Percentiles rank a stretch among this genome's conserved stretches.
phyloP scores from a whole-genome alignment of 768 basidiomycete genomes.

The Leccinum arenicola region DNA sequence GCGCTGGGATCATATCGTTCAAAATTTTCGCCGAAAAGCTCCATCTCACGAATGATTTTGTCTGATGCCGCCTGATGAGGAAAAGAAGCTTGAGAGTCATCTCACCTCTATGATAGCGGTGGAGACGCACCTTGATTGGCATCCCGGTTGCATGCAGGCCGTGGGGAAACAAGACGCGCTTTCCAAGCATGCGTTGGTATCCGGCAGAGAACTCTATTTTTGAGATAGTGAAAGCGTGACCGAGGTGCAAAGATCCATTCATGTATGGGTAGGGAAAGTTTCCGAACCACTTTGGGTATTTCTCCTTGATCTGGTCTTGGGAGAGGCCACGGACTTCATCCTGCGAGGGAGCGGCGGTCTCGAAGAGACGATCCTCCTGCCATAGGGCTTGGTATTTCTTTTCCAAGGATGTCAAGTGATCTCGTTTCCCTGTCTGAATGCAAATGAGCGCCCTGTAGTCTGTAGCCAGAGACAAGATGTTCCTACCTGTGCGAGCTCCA shows the following conservation, averaged over 20 bases:
- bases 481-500: slow-evolving; percentile 60
- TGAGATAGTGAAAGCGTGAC: slow-evolving; percentile 96
- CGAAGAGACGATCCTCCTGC: slow-evolving; percentile 75
- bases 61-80: slow-evolving; percentile 92
- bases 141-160: slow-evolving; percentile 98
- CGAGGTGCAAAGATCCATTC: slow-evolving; percentile 96
- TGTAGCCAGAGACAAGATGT: background rate
- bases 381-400: slow-evolving; percentile 82
- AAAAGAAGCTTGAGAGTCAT: too few species aligned
- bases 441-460: slow-evolving; percentile 1
- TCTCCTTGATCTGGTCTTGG: slow-evolving; percentile 60
- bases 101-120: background rate
- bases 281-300: slow-evolving; percentile 96
- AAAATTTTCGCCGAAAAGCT: slow-evolving; percentile 90
- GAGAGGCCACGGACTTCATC: slow-evolving; percentile 65
- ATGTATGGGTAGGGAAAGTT: slow-evolving; percentile 97
- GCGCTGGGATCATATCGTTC: slow-evolving; percentile 48
- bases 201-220: slow-evolving; percentile 98
- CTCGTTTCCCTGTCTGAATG: slow-evolving; percentile 87
- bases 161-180: slow-evolving; percentile 93
- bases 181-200: slow-evolving; percentile 92
- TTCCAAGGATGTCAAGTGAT: slow-evolving; percentile 80
- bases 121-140: slow-evolving; percentile 88
- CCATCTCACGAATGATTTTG: slow-evolving; percentile 96
- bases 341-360: slow-evolving; percentile 74